Percentiles rank a stretch among this genome's conserved stretches.
These are phyloP conservation scores for Auriscalpium microsporum DNA, from an alignment of 768 basidiomycete species.

Conservation along the genomic window DNA sequence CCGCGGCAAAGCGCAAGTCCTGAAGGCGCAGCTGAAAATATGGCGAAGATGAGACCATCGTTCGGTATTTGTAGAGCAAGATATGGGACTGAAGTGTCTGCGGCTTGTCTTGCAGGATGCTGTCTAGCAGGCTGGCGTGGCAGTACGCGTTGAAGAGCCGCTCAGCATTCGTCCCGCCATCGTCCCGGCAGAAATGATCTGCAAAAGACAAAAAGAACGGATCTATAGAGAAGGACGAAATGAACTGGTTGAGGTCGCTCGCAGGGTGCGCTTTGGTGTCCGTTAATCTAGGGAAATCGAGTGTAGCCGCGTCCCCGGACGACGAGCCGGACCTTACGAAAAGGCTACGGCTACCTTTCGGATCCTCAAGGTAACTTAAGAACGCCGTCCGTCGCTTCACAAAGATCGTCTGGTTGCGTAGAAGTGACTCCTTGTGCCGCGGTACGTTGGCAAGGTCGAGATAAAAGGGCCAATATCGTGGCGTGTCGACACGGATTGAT, in stretches of 20 bases:
- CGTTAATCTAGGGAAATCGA: constrained; percentile 76
- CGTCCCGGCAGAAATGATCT: constrained; percentile 62
- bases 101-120: constrained; percentile 86
- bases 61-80: constrained; percentile 60
- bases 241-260: constrained; percentile 74
- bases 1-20: constrained; percentile 64
- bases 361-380: constrained; percentile 89
- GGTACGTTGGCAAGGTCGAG: constrained; percentile 66
- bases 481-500: constrained; percentile 84
- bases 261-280: constrained; percentile 59
- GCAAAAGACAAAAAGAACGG: constrained; percentile 73
- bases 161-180: constrained; percentile 51
- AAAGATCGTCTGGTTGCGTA: constrained; percentile 74
- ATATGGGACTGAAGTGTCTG: constrained; percentile 69
- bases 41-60: constrained; percentile 44
- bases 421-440: constrained; percentile 58
- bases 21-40: constrained; percentile 64
- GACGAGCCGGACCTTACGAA: constrained; percentile 85
- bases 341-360: constrained; percentile 84
- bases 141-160: constrained; percentile 62
- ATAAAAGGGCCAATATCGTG: constrained; percentile 91
- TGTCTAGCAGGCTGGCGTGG: constrained; percentile 72
- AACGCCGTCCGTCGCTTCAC: constrained; percentile 92
- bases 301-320: constrained; percentile 72
- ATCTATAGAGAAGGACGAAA: constrained; percentile 81